phyloP scores from a whole-genome alignment of 768 basidiomycete species.

The Lactarius trivialis region DNA sequence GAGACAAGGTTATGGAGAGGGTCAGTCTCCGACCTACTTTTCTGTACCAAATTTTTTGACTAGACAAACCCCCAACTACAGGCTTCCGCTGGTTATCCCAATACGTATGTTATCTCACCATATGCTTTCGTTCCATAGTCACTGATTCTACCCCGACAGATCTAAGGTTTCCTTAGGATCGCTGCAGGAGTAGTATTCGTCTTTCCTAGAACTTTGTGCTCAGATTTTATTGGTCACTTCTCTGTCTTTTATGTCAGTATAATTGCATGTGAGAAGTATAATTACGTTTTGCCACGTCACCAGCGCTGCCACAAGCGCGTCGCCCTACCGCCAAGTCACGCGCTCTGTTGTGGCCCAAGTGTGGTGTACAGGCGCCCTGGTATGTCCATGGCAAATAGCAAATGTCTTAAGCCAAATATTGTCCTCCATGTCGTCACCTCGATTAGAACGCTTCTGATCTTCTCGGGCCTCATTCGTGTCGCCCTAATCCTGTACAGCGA shows the following conservation, averaged over 20 bases:
- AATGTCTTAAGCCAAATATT: not conserved
- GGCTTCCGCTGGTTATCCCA: conserved; percentile 96
- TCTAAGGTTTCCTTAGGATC: conserved; percentile 4
- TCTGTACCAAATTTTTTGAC: not conserved
- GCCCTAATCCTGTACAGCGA: conserved; percentile 78
- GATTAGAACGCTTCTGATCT: conserved; percentile 48
- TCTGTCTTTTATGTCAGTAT: not conserved
- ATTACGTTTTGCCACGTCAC: conserved; percentile 21
- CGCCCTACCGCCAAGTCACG: not conserved
- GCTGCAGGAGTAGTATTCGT: conserved; percentile 1
- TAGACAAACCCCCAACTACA: conserved; percentile 25
- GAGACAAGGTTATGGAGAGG: conserved; percentile 97
- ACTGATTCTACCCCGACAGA: conserved; percentile 9
- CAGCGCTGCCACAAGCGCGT: conserved; percentile 4
- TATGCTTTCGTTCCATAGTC: conserved; percentile 1
- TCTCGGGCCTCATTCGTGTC: conserved; percentile 55
- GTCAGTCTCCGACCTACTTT: conserved; percentile 33
- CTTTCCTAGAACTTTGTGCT: conserved; percentile 11
- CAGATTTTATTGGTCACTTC: conserved; percentile 12
- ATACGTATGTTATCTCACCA: conserved; percentile 53
- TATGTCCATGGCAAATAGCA: not conserved
- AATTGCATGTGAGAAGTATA: not conserved
- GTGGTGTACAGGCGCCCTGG: not conserved
- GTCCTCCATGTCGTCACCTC: conserved; percentile 24
- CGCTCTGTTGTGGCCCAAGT: not conserved